Evolutionary conservation across 106 monocot genomes (phyloP), one percentile per base, ranked within the genome.

Genomic region (Cymbidium sinense): DNA sequence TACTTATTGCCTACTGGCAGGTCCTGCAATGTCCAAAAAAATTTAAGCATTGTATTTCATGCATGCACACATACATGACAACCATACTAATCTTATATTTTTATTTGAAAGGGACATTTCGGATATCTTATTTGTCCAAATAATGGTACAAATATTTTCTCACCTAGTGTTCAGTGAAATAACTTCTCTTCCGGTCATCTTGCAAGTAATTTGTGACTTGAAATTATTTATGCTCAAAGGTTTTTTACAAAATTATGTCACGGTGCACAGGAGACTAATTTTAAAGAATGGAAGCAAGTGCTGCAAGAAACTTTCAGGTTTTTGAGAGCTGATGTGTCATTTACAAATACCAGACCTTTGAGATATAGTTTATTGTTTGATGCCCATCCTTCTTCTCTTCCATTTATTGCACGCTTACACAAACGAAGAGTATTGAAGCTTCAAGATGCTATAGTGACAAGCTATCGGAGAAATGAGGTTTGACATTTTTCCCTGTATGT

Each of bases 241-340:
- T 74, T 12, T 37, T 1, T 44, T 23, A 44, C 28, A 74, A 43
- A 74, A 35, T 23, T 74, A 36, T 4, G 43, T 52, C 70, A 43
- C 70, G 27, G 55, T 82, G 70, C 51, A 39, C 84, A 98, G 98
- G 90, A 75, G 18, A 90, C 85, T 20, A 92, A 87, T 76, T 98
- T 98, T 80, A 98, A 89, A 77, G 98, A 98, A 85, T 98, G 98
- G 98, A 94, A 90, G 70, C 91, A 85, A 81, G 79, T 98, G 75
- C 73, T 90, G 74, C 94, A 92, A 77, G 98, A 98, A 83, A 84
- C 89, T 79, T 64, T 72, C 36, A 82, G 90, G 52, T 98, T 98
- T 79, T 79, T 94, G 80, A 94, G 90, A 85, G 91, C 81, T 77
- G 90, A 86, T 64, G 64, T 76, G 76, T 50, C 78, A 69, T 87